Evolutionary conservation across 2,329 filamentous ascomycete species (phyloP), one percentile per base, ranked within the genome.

Genomic region (Alternaria panax): DNA sequence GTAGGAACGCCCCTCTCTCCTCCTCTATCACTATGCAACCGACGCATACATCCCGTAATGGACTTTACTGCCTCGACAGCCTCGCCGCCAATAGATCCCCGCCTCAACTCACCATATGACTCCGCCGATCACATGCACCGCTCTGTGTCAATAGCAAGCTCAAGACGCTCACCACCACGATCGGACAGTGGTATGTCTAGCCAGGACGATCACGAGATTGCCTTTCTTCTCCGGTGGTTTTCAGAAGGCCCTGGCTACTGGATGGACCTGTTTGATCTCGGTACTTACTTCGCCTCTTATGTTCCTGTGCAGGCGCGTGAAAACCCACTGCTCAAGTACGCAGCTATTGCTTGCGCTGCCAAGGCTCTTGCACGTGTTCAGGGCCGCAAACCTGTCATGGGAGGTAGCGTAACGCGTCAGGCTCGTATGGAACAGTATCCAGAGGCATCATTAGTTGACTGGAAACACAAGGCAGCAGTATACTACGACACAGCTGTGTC

Each of bases 401-500:
- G 84, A 45, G 83, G 81, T 6, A 80, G 82, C 72, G 80, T 72
- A 8, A 76, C 78, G 32, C 77, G 70, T 41, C 84, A 84, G 65
- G 81, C 84, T 12, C 79, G 79, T 3, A 85, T 84, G 77, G 84
- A 87, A 67, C 69, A 80, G 2, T 85, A 84, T 62, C 82, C 84
- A 16, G 82, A 83, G 50, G 72, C 79, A 0, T 69, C 73, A 22
- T 71, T 79, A 22, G 79, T 85, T 5, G 84, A 88, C 65, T 88
- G 86, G 86, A 83, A 82, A 56, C 85, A 87, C 67, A 86, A 87
- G 61, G 85, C 83, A 2, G 84, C 85, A 0, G 85, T 86, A 53
- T 88, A 88, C 68, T 88, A 88, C 71, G 85, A 87, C 61, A 80
- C 81, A 62, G 85, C 85, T 1, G 83, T 86, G 16, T 84, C 85